Base-by-base conservation (phyloP, 2,329 filamentous ascomycete species). In the Clonostachys rosea region DNA sequence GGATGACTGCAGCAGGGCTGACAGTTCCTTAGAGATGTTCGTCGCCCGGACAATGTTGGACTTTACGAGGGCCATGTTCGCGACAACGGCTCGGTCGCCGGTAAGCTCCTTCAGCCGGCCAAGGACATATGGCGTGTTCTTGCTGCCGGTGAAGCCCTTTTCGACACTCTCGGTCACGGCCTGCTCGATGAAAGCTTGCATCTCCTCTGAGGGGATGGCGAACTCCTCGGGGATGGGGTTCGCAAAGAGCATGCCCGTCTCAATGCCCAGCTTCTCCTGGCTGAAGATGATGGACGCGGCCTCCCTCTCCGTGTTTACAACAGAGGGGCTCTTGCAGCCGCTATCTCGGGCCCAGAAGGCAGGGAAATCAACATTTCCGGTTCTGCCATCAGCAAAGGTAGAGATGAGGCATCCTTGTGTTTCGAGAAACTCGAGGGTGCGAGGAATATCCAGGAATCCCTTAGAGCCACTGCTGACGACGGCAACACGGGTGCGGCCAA, bases 291-390 rank as follows among this genome's bases (percentile, higher is more conserved):
- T 89, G n/a, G 86, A 84, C 1, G 94, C 94, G 34, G 94, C 94
- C 61, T 97, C 88, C 47, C 75, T 75, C 61, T 95, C 89, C 54
- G 85, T 78, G 46, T 83, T 69, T 40, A 96, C 79, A 2, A 88
- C 80, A 18, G 81, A 79, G 1, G 92, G 92, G 60, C 90, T 95
- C 64, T 75, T 83, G 45, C 87, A 70, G 12, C 91, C 89, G 64
- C 91, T 96, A 40, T 96, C 89, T 39, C 92, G 76, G 0, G 88
- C 89, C 79, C 89, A 99, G 66, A 99, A 99, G 1, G 89, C 90
- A 2, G 94, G 94, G 58, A 97, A 94, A 57, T 95, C 87, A 39
- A 96, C 79, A 6, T 77, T 69, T 2, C 83, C 86, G 24, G 70
- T 67, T 36, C 89, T 79, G 2, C 88, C 89, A 65, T 95, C 89